phyloP scores from a whole-genome alignment of 495 filamentous ascomycete genomes.

The Aspergillus nanangensis region DNA sequence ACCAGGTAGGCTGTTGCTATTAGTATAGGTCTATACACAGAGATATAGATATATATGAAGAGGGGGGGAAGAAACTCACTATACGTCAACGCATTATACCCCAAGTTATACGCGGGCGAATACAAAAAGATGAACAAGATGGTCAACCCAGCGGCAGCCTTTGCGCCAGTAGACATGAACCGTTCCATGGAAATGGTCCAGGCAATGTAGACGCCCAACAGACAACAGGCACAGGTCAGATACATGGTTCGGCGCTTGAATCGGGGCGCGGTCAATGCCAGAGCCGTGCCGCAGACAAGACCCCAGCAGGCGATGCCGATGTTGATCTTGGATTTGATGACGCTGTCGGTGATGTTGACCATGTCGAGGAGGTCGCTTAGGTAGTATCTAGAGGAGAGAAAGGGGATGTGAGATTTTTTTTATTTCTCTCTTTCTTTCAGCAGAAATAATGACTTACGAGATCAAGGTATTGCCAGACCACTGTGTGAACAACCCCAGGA shows the following conservation, averaged over 20 bases:
- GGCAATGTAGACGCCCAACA: slow-evolving; percentile 52
- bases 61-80: slow-evolving; percentile 38
- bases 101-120: slow-evolving; percentile 61
- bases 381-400: slow-evolving; percentile 51
- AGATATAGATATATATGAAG: background rate
- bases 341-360: slow-evolving; percentile 46
- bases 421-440: no score
- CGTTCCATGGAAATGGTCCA: slow-evolving; percentile 58
- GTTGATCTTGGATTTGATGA: slow-evolving; percentile 53
- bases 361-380: slow-evolving; percentile 45
- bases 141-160: slow-evolving; percentile 43
- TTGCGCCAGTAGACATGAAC: slow-evolving; percentile 37
- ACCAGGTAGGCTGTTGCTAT: slow-evolving; percentile 47
- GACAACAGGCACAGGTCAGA: slow-evolving; percentile 45
- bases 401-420: no score
- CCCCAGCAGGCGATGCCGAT: slow-evolving; percentile 56
- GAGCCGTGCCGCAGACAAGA: slow-evolving; percentile 45
- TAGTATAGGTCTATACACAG: background rate
- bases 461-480: slow-evolving; percentile 64
- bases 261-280: slow-evolving; percentile 47
- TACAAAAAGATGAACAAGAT: slow-evolving; percentile 64
- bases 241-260: slow-evolving; percentile 58
- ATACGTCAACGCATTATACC: slow-evolving; percentile 66
- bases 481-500: slow-evolving; percentile 59
- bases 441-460: slow-evolving; percentile 36